These are phyloP conservation scores for Sclerotinia borealis DNA, from an alignment of 2,329 filamentous ascomycete species.

Conservation along the genomic window DNA sequence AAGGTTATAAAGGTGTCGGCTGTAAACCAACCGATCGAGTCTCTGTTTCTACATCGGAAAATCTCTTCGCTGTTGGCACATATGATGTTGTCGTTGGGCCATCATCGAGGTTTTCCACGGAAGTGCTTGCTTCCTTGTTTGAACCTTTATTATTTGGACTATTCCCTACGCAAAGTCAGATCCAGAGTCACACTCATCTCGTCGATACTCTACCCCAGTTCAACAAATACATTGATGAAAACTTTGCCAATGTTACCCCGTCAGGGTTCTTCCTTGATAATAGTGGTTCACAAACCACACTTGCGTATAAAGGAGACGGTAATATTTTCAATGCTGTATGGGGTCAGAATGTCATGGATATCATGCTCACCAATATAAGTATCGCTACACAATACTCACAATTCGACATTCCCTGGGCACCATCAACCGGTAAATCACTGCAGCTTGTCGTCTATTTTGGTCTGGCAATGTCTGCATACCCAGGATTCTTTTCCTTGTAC, in stretches of 20 bases:
- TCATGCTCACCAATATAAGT: conserved; percentile 58
- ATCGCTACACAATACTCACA: conserved; percentile 67
- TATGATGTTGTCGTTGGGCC: conserved; percentile 39
- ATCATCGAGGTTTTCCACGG: conserved; percentile 35
- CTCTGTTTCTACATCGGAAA: conserved; percentile 34
- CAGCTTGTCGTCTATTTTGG: conserved; percentile 79
- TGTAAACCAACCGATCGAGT: conserved; percentile 48
- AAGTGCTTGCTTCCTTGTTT: conserved; percentile 22
- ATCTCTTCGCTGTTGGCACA: conserved; percentile 16
- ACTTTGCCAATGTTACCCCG: conserved; percentile 64
- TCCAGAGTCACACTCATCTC: conserved; percentile 19
- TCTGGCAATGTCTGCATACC: conserved; percentile 70
- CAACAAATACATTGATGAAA: conserved; percentile 53
- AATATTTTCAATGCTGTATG: conserved; percentile 50
- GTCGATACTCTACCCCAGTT: conserved; percentile 65
- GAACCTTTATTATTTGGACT: conserved; percentile 20
- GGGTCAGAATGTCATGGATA: conserved; percentile 59
- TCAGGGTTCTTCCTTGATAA: conserved; percentile 76
- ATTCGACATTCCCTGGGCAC: conserved; percentile 69
- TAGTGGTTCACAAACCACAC: conserved; percentile 50
- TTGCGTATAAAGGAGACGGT: conserved; percentile 66
- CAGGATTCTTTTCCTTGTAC: conserved; percentile 83
- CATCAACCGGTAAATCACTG: conserved; percentile 63
- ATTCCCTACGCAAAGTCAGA: conserved; percentile 16
- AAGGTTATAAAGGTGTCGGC: conserved; percentile 43